phyloP scores from a whole-genome alignment of 164 flowering plant species.

The Macadamia integrifolia region DNA sequence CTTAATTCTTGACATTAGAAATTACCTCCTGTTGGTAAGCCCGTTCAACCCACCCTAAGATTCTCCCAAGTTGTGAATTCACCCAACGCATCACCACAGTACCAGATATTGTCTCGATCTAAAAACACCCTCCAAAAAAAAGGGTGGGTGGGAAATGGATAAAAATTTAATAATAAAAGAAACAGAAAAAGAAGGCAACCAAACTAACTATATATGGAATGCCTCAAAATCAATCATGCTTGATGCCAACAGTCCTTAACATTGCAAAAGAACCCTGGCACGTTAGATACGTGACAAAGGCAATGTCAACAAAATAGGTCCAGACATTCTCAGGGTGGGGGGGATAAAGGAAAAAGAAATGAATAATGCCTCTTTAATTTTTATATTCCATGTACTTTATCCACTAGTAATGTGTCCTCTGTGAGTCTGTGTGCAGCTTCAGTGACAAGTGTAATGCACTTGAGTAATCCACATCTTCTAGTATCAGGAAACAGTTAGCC shows the following conservation, averaged over 20 bases:
- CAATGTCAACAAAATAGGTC: too few relatives aligned
- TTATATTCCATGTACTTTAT: too few relatives aligned
- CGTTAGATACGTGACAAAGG: too few relatives aligned
- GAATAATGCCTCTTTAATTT: too few relatives aligned
- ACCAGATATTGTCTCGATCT: conserved; percentile 91
- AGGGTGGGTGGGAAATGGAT: conserved; percentile 1
- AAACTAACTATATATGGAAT: neutral
- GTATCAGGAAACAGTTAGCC: too few relatives aligned
- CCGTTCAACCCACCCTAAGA: conserved; percentile 85
- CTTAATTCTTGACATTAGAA: neutral
- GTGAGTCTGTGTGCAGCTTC: too few relatives aligned
- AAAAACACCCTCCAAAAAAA: conserved; percentile 5
- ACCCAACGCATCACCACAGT: conserved; percentile 94
- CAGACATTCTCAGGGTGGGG: too few relatives aligned
- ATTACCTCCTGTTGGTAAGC: conserved; percentile 89
- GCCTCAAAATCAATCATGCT: neutral
- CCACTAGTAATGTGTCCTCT: too few relatives aligned
- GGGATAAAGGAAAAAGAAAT: too few relatives aligned
- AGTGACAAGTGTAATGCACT: too few relatives aligned
- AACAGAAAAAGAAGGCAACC: neutral
- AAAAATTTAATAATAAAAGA: neutral
- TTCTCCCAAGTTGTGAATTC: conserved; percentile 85
- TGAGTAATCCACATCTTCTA: too few relatives aligned
- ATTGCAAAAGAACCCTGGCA: neutral
- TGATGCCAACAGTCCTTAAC: neutral